Evolutionary conservation across 2,329 filamentous ascomycete genomes (phyloP).

Genomic region (Rutstroemia sp.): DNA sequence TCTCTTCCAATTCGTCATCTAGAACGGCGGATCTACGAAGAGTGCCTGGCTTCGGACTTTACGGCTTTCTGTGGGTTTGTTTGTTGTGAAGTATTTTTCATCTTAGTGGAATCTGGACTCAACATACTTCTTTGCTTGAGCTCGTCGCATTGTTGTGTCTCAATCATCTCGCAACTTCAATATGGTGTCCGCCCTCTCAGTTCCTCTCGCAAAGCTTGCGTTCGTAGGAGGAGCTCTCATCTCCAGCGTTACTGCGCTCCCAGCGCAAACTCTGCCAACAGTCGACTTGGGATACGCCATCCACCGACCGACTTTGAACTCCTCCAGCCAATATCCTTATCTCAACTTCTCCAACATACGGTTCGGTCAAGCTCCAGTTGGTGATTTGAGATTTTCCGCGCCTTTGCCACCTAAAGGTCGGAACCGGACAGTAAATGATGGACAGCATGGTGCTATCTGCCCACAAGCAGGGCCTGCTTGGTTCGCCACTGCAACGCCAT

Average conservation of each 20-base stretch:
- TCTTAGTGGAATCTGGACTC: no score
- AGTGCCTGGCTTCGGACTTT: no score
- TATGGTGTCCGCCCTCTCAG: not conserved
- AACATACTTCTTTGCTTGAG: no score
- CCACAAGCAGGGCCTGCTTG: slow-evolving; percentile 10
- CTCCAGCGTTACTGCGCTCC: not conserved
- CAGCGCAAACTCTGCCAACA: slow-evolving; percentile 9
- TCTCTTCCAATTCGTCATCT: no score
- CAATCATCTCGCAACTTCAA: not conserved
- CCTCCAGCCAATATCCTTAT: slow-evolving; percentile 23
- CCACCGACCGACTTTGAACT: slow-evolving; percentile 24
- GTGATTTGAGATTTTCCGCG: slow-evolving; percentile 36
- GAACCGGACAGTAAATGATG: slow-evolving; percentile 24
- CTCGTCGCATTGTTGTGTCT: no score
- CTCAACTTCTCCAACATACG: slow-evolving; percentile 36
- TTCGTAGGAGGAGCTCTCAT: not conserved
- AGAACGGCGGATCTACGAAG: no score
- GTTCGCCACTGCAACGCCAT: no score
- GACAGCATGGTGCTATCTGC: slow-evolving; percentile 11
- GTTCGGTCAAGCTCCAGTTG: slow-evolving; percentile 35
- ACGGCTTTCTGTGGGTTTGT: no score
- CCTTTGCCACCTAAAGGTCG: slow-evolving; percentile 27
- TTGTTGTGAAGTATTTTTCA: no score
- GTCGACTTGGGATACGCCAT: slow-evolving; percentile 27
- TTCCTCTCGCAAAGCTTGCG: not conserved